Evolutionary conservation across 495 filamentous ascomycete species (phyloP), one percentile per base, ranked within the genome.

Genomic region (Penicillium maclennaniae): DNA sequence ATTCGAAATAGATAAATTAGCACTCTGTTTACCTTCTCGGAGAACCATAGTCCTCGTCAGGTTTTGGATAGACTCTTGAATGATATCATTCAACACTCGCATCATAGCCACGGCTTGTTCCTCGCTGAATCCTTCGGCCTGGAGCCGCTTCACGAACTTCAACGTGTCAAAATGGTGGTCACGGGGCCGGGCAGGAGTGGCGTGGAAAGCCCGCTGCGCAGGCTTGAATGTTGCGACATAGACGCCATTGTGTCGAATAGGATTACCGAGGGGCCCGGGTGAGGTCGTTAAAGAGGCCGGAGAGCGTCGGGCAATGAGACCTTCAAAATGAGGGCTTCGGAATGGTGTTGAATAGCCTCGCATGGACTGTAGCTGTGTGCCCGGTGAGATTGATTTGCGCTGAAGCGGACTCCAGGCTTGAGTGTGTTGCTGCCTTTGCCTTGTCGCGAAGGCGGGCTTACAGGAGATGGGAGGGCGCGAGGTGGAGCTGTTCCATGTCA

Each of bases 131-230:
- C 95, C 95, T 64, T 99, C 93, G 53, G 80, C 80, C 65, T 90
- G 82, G 7, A 99, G 80, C 37, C 91, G 83, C 69, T 96, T 87
- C 14, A 97, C 92, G 67, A 97, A 96, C 71, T 95, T 96, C 49
- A 99, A 79, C 0, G 93, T 99, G 72, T 99, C 93, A 58, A 99
- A 99, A 69, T 99, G 93, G 70, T 99, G 93, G 64, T 96, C 92
- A 31, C 86, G 79, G 7, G 66, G 63, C 47, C 69, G 81, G 6
- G 68, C 58, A 1, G 82, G 69, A 0, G 87, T 86, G 9, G 84
- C 79, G 66, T 88, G 87, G 70, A 98, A 97, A 16, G 72, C 72
- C 1, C 75, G 71, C 37, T 68, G 67, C 12, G 75, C 72, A n/a
- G 68, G 57, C 26, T 71, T 70, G 45, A 74, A 78, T 0, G 58